A percentile compares a stretch with the other conserved stretches of the same genome.
These are phyloP conservation scores for Monilinia laxa DNA, from an alignment of 2,329 filamentous ascomycete species.

Conservation along the genomic window DNA sequence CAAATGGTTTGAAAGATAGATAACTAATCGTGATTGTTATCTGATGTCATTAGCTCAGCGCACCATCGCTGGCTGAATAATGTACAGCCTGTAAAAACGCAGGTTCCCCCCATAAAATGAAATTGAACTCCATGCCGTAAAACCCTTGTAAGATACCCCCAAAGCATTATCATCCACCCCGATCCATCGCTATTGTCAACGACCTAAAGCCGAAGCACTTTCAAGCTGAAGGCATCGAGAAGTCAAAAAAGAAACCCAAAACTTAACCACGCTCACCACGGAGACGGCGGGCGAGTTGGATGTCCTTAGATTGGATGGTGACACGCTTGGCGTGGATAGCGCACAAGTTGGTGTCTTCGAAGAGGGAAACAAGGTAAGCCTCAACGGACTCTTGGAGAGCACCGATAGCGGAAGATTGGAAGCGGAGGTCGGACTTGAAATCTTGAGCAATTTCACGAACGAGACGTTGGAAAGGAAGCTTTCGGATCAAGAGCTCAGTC, in stretches of 20 bases:
- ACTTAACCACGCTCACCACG: slow-evolving; percentile 87
- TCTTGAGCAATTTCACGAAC: slow-evolving; percentile 96
- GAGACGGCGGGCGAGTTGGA: slow-evolving; percentile 92
- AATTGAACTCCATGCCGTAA: slow-evolving; percentile 35
- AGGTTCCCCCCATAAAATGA: slow-evolving; percentile 25
- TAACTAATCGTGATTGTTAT: slow-evolving; percentile 29
- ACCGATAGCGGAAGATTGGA: slow-evolving; percentile 97
- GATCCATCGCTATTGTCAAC: slow-evolving; percentile 23
- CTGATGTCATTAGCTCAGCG: slow-evolving; percentile 34
- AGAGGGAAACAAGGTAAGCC: slow-evolving; percentile 96
- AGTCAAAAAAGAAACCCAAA: slow-evolving; percentile 24
- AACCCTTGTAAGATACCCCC: slow-evolving; percentile 32
- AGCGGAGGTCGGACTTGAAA: slow-evolving; percentile 92
- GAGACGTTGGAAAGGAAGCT: slow-evolving; percentile 96
- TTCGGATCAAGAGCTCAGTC: slow-evolving; percentile 92
- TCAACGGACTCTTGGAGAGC: slow-evolving; percentile 98
- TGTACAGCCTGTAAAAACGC: slow-evolving; percentile 34
- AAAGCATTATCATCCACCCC: slow-evolving; percentile 35
- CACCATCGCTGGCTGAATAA: slow-evolving; percentile 38
- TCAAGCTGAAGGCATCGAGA: slow-evolving; percentile 26
- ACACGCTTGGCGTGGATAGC: slow-evolving; percentile 99
- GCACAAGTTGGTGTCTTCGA: slow-evolving; percentile 98
- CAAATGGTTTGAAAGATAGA: slow-evolving; percentile 25
- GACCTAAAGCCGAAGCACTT: slow-evolving; percentile 25
- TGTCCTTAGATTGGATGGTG: slow-evolving; percentile 83